Conservation (phyloP, 2,329 filamentous ascomycete genomes). For the Harringtonia lauricola region DNA sequence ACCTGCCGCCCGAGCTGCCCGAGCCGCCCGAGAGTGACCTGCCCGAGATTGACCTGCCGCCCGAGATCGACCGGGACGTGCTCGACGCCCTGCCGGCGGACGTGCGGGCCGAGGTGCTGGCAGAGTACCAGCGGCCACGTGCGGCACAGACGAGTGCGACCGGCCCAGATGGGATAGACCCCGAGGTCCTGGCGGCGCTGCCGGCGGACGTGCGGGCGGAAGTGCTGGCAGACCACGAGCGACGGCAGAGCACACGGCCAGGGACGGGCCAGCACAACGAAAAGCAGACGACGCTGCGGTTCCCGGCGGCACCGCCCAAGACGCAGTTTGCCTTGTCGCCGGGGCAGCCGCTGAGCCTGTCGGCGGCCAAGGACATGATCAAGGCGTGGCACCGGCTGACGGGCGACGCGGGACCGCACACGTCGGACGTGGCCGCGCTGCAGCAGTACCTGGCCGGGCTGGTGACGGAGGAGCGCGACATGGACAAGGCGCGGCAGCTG, state of each 20-base stretch:
- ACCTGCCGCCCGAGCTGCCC: no score
- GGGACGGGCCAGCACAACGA: not conserved
- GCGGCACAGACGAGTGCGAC: conserved; percentile 57
- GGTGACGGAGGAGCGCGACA: conserved; percentile 63
- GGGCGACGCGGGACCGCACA: conserved; percentile 61
- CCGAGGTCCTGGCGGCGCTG: conserved; percentile 69
- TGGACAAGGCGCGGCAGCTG: conserved; percentile 83
- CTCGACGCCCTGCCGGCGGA: conserved; percentile 77
- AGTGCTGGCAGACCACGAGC: conserved; percentile 63
- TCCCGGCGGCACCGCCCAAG: conserved; percentile 33
- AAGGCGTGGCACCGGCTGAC: conserved; percentile 68
- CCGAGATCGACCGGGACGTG: conserved; percentile 76
- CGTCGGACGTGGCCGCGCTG: conserved; percentile 65
- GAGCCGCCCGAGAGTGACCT: no score
- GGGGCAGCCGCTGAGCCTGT: conserved; percentile 27
- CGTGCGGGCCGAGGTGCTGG: conserved; percentile 72
- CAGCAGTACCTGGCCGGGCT: conserved; percentile 62
- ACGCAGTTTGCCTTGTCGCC: no score
- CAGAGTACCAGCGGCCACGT: conserved; percentile 55
- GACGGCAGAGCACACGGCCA: conserved; percentile 36
- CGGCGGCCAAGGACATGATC: conserved; percentile 63
- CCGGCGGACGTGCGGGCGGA: conserved; percentile 72
- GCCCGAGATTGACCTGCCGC: conserved; percentile 36
- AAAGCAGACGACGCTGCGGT: conserved; percentile 29
- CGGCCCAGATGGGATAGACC: conserved; percentile 43